Evolutionary conservation across 352 stramenopile species (phyloP).

Genomic region (Phytophthora tentaculata): DNA sequence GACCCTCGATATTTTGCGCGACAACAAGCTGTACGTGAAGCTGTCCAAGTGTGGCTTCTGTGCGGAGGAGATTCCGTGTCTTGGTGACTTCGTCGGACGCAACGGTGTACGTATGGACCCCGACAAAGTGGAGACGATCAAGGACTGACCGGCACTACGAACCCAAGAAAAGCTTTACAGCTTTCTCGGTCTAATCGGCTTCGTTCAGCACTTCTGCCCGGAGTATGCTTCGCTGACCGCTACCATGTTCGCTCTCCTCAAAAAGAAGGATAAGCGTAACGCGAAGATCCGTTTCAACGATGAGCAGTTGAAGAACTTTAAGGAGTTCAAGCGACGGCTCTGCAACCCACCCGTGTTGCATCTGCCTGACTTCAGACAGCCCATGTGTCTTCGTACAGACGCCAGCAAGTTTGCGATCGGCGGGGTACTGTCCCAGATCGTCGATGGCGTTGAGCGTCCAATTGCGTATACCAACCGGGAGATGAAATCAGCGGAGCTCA

Average conservation of each 20-base stretch:
- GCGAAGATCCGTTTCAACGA: background rate
- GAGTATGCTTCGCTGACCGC: conserved; percentile 8
- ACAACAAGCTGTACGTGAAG: conserved; percentile 15
- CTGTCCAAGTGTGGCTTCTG: conserved; percentile 14
- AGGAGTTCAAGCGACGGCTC: background rate
- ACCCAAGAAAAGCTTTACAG: conserved; percentile 8
- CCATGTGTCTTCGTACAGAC: conserved; percentile 8
- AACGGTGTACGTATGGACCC: conserved; percentile 11
- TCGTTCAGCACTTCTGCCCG: conserved; percentile 3
- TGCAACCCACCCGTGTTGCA: background rate
- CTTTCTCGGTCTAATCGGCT: conserved; percentile 2
- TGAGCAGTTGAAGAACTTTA: background rate
- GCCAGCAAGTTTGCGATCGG: conserved; percentile 13
- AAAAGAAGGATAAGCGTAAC: conserved; percentile 7
- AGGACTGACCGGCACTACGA: background rate
- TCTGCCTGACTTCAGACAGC: conserved; percentile 8
- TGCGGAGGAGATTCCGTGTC: conserved; percentile 1
- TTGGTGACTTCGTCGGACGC: conserved; percentile 4
- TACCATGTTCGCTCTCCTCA: conserved; percentile 1
- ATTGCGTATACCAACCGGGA: conserved; percentile 12
- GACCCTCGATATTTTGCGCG: conserved; percentile 5
- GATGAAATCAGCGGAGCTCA: conserved; percentile 24
- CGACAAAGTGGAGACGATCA: conserved; percentile 12
- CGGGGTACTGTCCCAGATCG: background rate
- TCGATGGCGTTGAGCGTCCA: background rate